Percentiles rank a stretch among this genome's conserved stretches.
phyloP scores from a whole-genome alignment of 2,329 filamentous ascomycete species.

The Colletotrichum orchidophilum region DNA sequence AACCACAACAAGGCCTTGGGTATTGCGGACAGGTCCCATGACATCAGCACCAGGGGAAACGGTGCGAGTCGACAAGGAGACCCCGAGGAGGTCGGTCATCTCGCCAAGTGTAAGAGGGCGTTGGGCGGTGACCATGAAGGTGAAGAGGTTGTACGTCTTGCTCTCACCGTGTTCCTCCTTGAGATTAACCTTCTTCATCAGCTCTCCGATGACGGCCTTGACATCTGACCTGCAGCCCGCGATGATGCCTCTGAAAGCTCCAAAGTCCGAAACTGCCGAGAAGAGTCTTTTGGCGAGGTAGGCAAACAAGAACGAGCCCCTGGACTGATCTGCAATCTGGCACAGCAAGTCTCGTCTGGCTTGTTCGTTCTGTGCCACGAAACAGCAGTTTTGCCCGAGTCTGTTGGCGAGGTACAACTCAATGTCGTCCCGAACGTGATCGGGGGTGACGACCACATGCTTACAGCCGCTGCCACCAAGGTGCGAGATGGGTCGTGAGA shows the following conservation, averaged over 20 bases:
- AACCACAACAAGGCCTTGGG: constrained; percentile 44
- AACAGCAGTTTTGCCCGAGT: constrained; percentile 34
- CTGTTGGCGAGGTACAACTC: constrained; percentile 40
- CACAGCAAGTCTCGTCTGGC: constrained; percentile 38
- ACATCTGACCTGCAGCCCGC: constrained; percentile 37
- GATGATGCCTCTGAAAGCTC: constrained; percentile 38
- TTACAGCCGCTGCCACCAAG: constrained; percentile 41
- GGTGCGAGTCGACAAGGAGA: constrained; percentile 35
- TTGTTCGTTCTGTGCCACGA: constrained; percentile 32
- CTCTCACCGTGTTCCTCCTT: constrained; percentile 37
- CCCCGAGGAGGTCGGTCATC: constrained; percentile 45
- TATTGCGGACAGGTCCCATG: constrained; percentile 20
- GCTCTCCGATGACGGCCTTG: constrained; percentile 39
- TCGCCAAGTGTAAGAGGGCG: constrained; percentile 45
- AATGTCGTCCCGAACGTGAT: constrained; percentile 47
- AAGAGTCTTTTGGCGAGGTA: constrained; percentile 45
- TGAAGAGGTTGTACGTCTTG: constrained; percentile 40
- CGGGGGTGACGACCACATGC: constrained; percentile 44
- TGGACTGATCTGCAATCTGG: constrained; percentile 43
- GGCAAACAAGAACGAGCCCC: constrained; percentile 49
- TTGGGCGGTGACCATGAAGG: constrained; percentile 46
- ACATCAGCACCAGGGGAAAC: constrained; percentile 36
- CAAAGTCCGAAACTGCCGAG: constrained; percentile 30
- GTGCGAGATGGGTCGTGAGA: constrained; percentile 46
- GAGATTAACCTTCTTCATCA: constrained; percentile 38